Percentiles rank a stretch among this genome's conserved stretches.
These are phyloP conservation scores for Zygnema circumcarinatum DNA, from an alignment of 139 green algal species.

Conservation along the genomic window DNA sequence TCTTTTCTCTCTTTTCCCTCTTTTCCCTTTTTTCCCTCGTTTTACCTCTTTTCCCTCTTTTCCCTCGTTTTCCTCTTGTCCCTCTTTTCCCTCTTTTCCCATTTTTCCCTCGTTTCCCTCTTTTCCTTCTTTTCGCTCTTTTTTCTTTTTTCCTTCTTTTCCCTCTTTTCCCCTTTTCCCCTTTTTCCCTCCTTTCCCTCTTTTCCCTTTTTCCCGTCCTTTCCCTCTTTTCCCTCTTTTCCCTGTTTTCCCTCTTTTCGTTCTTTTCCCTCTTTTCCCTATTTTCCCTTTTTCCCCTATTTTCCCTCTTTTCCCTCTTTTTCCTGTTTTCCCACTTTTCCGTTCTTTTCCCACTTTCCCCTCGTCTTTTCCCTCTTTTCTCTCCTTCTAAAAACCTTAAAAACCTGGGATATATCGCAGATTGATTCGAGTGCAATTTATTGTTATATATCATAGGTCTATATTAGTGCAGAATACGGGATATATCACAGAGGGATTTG, in stretches of 20 bases:
- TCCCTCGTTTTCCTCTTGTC: neutral
- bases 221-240: neutral
- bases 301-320: neutral
- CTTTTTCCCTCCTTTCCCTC: neutral
- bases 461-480: too few relatives aligned
- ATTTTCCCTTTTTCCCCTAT: neutral
- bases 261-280: neutral
- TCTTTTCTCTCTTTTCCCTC: neutral
- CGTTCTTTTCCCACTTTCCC: neutral
- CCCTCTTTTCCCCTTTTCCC: neutral
- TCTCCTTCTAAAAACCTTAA: too few relatives aligned
- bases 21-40: neutral
- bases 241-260: neutral
- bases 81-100: neutral
- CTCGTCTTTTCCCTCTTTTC: neutral
- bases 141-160: neutral
- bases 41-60: neutral
- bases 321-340: neutral
- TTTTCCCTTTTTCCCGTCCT: neutral
- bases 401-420: too few relatives aligned
- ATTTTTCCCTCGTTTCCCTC: neutral
- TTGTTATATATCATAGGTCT: too few relatives aligned
- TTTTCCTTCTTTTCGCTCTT: neutral
- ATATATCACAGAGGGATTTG: too few relatives aligned
- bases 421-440: too few relatives aligned